Conservation (phyloP, 345 rosid genomes). For the Aquilaria malaccensis region DNA sequence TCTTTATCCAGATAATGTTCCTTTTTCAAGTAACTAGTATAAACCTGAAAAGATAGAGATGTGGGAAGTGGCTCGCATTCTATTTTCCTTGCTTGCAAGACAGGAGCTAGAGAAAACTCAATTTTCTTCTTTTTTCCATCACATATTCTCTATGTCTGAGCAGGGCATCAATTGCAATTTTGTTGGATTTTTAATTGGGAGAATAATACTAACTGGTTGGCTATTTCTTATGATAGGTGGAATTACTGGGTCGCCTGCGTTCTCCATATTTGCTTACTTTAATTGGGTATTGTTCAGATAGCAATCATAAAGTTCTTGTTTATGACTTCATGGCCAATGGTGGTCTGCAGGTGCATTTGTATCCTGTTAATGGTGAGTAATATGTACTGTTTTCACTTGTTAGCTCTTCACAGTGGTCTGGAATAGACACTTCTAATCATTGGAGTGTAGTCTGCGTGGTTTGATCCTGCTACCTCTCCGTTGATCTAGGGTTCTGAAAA, state of each 20-base stretch:
- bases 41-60: not conserved
- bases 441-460: too few relatives aligned
- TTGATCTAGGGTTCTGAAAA: too few relatives aligned
- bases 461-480: too few relatives aligned
- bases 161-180: not conserved
- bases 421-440: too few relatives aligned
- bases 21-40: too few relatives aligned
- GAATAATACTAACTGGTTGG: conserved; percentile 15
- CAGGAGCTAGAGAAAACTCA: not conserved
- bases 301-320: conserved; percentile 52
- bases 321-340: conserved; percentile 88
- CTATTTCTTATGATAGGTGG: conserved; percentile 44
- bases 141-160: not conserved
- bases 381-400: not conserved
- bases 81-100: not conserved
- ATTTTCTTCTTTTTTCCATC: not conserved
- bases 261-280: conserved; percentile 70
- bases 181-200: not conserved
- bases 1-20: too few relatives aligned
- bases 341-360: conserved; percentile 78
- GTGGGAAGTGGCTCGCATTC: not conserved
- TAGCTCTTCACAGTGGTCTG: too few relatives aligned
- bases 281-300: conserved; percentile 79
- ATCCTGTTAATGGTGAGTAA: conserved; percentile 55
- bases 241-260: conserved; percentile 62